phyloP scores from a whole-genome alignment of 768 basidiomycete genomes.

The Lactarius evosmus region DNA sequence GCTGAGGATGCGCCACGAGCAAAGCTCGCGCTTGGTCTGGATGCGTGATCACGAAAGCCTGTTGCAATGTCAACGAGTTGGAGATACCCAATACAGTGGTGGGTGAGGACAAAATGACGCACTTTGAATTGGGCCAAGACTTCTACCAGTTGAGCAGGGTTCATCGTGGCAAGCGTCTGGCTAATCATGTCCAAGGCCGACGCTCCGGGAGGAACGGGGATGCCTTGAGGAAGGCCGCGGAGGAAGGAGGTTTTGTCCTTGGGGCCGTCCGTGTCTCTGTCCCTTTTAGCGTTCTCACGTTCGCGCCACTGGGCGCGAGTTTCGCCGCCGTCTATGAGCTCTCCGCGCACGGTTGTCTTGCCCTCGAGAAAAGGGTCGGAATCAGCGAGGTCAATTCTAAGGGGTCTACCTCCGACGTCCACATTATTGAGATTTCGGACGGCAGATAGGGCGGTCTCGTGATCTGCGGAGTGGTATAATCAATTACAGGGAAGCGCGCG shows the following conservation, averaged over 20 bases:
- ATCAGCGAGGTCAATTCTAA: constrained; percentile 93
- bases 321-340: constrained; percentile 69
- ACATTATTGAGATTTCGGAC: constrained; percentile 93
- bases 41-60: constrained; percentile 91
- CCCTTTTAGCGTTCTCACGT: constrained; percentile 36
- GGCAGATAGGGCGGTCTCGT: constrained; percentile 93
- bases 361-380: constrained; percentile 90
- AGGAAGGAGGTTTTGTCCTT: constrained; percentile 48
- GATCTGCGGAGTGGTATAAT: constrained; percentile 52
- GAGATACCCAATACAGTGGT: neutral
- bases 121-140: constrained; percentile 99
- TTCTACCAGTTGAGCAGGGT: constrained; percentile 83
- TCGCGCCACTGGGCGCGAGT: constrained; percentile 54
- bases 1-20: constrained; percentile 82
- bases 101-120: constrained; percentile 29
- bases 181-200: constrained; percentile 80
- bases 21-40: constrained; percentile 85
- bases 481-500: neutral
- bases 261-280: constrained; percentile 36
- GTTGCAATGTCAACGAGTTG: constrained; percentile 9
- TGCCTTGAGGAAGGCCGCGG: constrained; percentile 67
- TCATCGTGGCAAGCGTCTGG: constrained; percentile 79
- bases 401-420: constrained; percentile 86
- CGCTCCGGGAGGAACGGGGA: constrained; percentile 65
- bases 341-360: constrained; percentile 83